Evolutionary conservation across 2,329 filamentous ascomycete species (phyloP), one percentile per base, ranked within the genome.

Genomic region (Achaetomium macrosporum): DNA sequence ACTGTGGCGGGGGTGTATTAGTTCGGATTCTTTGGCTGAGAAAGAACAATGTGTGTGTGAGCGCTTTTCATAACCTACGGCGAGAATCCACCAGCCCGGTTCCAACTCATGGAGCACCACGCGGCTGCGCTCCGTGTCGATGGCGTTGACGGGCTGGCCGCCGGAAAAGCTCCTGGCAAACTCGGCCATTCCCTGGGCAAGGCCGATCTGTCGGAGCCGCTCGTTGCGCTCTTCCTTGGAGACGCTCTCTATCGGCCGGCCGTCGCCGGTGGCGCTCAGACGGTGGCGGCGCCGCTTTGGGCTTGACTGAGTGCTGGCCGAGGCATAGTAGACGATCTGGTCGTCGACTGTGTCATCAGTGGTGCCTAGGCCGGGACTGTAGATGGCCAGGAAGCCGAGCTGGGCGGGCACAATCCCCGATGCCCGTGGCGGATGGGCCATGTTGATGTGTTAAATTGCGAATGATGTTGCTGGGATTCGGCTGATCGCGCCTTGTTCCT

Each of bases 101-200:
- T 99, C 92, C 59, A 99, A 72, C 73, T 99, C 90, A 63, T 90
- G 83, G 42, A 96, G 73, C 33, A 97, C 77, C 33, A 96, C 85
- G 31, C 91, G 82, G 46, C 86, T 84, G 73, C 88, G 93, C 63
- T 96, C 88, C 1, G 93, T 97, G 65, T 99, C 93, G 55, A 99
- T 85, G 10, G 84, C 83, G 63, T 96, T 89, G 37, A 96, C 81
- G 2, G 88, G 69, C 60, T 84, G 77, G 54, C 85, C 88, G 56
- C 82, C 79, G 2, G 91, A 87, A 70, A 99, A 99, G 63, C 84
- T 91, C 66, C 84, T 86, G 63, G 88, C 88, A 72, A 99, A 99
- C 67, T 85, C 88, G 54, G 95, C 86, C 86, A 97, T 96, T 66
- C 91, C 93, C 73, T 99, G 93, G 39, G 93, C 93, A 58, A 99